Evolutionary conservation across 106 monocot genomes (phyloP).

Genomic region (Allium fistulosum): DNA sequence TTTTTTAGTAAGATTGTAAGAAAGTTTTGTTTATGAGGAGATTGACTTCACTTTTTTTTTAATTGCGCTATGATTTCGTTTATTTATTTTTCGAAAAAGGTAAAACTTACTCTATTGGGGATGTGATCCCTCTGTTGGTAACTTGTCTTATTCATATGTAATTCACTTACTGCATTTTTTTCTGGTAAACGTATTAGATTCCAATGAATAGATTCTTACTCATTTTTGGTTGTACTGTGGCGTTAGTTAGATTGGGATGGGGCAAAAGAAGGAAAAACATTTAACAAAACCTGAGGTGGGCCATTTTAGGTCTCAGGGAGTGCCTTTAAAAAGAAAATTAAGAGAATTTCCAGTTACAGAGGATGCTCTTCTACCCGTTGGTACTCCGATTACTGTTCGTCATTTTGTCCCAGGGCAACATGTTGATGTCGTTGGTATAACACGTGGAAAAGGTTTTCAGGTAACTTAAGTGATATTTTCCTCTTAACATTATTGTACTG

Average conservation of each 20-base stretch:
- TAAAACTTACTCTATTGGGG: no score
- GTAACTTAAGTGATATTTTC: conserved; percentile 12
- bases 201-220: not conserved
- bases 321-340: conserved; percentile 87
- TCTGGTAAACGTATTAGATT: no score
- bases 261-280: conserved; percentile 98
- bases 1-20: no score
- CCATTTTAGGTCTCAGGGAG: conserved; percentile 82
- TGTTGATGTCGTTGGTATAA: conserved; percentile 86
- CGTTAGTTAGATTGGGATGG: conserved; percentile 64
- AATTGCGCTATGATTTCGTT: no score
- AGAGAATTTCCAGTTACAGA: conserved; percentile 94
- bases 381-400: conserved; percentile 75
- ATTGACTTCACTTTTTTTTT: no score
- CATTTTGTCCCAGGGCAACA: conserved; percentile 94
- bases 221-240: not conserved
- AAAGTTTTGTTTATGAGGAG: no score
- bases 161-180: no score
- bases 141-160: no score
- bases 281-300: conserved; percentile 84
- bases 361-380: conserved; percentile 94
- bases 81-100: no score
- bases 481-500: no score
- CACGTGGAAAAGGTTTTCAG: conserved; percentile 98
- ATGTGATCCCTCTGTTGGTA: no score